phyloP scores from a whole-genome alignment of 257 asterid genomes.

The Gentiana straminea region DNA sequence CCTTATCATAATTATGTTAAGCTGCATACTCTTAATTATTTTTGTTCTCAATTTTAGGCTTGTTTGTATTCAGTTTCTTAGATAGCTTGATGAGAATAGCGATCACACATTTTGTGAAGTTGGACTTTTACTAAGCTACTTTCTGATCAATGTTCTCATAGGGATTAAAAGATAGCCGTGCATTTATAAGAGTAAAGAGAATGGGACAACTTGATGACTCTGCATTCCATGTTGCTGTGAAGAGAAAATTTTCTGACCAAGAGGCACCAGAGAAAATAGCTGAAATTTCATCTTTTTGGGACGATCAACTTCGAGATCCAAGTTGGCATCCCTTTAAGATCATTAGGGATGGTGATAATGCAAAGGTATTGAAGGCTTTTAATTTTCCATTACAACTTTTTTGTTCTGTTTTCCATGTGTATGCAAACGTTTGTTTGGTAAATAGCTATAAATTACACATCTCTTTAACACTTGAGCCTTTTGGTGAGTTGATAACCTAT shows the following conservation, averaged over 20 bases:
- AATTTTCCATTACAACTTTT: not conserved
- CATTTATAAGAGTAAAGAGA: conserved; percentile 52
- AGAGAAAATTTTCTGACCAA: conserved; percentile 26
- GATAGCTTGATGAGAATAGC: no score
- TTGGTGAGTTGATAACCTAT: no score
- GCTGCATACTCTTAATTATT: no score
- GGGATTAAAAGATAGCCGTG: conserved; percentile 36
- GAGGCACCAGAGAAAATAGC: conserved; percentile 27
- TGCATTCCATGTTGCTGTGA: conserved; percentile 34
- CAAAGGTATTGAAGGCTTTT: conserved; percentile 29
- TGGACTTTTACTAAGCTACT: not conserved
- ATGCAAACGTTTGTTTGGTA: no score
- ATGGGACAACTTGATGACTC: conserved; percentile 59
- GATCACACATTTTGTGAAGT: no score
- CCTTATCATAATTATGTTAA: not conserved
- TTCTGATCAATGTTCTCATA: conserved; percentile 2
- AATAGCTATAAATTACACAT: no score
- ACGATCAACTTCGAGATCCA: conserved; percentile 58
- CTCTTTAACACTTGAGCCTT: no score
- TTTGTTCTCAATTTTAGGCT: not conserved
- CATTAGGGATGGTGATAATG: conserved; percentile 35
- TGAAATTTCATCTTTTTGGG: conserved; percentile 47
- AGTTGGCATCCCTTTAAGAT: conserved; percentile 71
- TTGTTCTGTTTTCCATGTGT: not conserved
- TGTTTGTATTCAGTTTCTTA: not conserved